Conservation (phyloP, 805 yeast genomes). For the Saturnispora diversa region DNA sequence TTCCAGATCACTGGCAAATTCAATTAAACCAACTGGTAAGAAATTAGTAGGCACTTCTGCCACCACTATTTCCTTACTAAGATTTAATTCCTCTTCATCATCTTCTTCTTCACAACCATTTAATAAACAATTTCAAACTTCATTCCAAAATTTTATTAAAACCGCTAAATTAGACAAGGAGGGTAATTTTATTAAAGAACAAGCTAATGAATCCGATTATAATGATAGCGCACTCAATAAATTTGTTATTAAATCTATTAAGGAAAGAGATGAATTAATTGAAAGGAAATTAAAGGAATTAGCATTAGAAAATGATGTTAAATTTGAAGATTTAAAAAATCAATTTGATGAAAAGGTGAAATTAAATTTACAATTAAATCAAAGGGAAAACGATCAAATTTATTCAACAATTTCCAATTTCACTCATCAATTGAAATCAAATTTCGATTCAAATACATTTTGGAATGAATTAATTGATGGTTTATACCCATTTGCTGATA, state of each 20-base stretch:
- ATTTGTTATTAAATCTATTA: constrained; percentile 15
- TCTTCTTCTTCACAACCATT: constrained; percentile 3
- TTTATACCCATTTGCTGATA: constrained; percentile 16
- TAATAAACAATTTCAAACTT: constrained; percentile 11
- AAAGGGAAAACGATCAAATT: constrained; percentile 10
- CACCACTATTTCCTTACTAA: neutral
- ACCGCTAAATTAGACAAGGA: constrained; percentile 20
- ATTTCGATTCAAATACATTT: constrained; percentile 12
- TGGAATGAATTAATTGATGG: constrained; percentile 19
- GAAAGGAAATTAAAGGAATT: constrained; percentile 21
- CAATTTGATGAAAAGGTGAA: constrained; percentile 21
- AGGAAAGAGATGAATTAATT: constrained; percentile 21
- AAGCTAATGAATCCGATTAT: constrained; percentile 19
- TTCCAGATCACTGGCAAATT: constrained; percentile 8
- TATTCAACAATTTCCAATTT: constrained; percentile 16
- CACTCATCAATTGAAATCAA: constrained; percentile 15
- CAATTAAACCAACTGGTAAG: constrained; percentile 4
- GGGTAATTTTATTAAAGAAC: constrained; percentile 19
- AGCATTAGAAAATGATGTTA: constrained; percentile 18
- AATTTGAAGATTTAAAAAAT: constrained; percentile 18
- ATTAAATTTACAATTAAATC: constrained; percentile 6
- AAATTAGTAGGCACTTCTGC: neutral
- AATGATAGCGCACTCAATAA: constrained; percentile 19
- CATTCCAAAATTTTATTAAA: constrained; percentile 11
- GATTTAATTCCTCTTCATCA: neutral